These are phyloP conservation scores for Mycena capillaripes DNA, from an alignment of 768 basidiomycete genomes.

Conservation along the genomic window DNA sequence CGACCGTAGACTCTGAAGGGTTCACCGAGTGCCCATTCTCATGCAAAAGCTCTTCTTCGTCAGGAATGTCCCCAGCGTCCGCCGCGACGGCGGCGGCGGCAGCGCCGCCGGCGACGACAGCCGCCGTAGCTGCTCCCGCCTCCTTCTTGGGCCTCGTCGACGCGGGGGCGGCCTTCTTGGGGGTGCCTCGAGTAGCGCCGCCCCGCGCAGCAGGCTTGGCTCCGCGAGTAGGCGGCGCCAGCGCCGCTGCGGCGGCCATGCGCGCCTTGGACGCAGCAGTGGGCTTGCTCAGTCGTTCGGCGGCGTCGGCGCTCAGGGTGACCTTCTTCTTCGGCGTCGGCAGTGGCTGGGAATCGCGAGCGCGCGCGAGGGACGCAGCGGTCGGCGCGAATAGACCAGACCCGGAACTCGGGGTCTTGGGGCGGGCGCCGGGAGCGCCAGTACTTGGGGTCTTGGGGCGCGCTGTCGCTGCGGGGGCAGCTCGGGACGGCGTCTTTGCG, in stretches of 20 bases:
- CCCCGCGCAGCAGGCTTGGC: conserved; percentile 46
- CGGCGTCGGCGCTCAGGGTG: conserved; percentile 64
- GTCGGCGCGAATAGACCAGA: conserved; percentile 83
- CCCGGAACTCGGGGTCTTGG: conserved; percentile 66
- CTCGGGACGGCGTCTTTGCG: too few relatives aligned
- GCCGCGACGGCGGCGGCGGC: conserved; percentile 10
- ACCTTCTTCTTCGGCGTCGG: conserved; percentile 68
- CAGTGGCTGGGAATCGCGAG: conserved; percentile 66
- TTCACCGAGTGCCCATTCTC: conserved; percentile 27
- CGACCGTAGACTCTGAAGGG: too few relatives aligned
- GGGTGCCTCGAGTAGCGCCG: conserved; percentile 45
- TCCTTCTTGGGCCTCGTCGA: conserved; percentile 32
- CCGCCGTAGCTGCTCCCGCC: neutral
- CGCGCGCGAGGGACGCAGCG: conserved; percentile 82
- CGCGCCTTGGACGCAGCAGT: conserved; percentile 82
- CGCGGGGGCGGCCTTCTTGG: conserved; percentile 37
- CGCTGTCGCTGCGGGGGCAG: too few relatives aligned
- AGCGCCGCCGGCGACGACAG: neutral
- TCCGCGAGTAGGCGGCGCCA: conserved; percentile 46
- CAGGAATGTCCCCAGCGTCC: conserved; percentile 30
- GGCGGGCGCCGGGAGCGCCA: conserved; percentile 53
- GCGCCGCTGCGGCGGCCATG: conserved; percentile 48
- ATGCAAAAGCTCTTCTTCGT: conserved; percentile 28
- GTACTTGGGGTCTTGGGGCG: too few relatives aligned
- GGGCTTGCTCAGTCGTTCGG: conserved; percentile 85